These are phyloP conservation scores for Dalechampia spathulata DNA, from an alignment of 441 rosid species.

Conservation along the genomic window DNA sequence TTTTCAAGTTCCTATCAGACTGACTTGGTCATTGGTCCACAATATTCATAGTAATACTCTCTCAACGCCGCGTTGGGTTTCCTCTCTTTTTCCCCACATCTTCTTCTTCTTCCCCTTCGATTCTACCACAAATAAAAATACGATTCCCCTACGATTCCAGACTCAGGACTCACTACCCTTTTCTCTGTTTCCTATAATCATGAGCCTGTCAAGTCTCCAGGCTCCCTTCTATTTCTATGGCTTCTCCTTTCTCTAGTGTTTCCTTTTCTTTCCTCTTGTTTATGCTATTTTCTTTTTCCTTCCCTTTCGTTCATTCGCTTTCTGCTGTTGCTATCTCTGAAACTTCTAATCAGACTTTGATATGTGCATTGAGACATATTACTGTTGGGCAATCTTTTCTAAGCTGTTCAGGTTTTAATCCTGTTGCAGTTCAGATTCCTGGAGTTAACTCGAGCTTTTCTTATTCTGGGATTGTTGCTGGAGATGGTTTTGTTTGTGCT, in stretches of 20 bases:
- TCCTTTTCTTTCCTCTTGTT: not conserved
- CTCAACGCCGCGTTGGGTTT: no score
- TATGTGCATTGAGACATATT: slow-evolving; percentile 32
- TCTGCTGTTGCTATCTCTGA: slow-evolving; percentile 50
- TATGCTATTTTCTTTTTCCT: slow-evolving; percentile 2
- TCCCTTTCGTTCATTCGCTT: slow-evolving; percentile 25
- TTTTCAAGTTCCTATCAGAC: no score
- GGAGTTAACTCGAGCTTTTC: not conserved
- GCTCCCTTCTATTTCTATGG: not conserved
- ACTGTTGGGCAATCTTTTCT: slow-evolving; percentile 9
- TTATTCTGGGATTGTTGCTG: slow-evolving; percentile 42
- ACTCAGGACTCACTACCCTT: not conserved
- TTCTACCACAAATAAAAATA: not conserved
- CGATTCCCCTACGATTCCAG: slow-evolving; percentile 5
- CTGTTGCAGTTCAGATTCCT: slow-evolving; percentile 13
- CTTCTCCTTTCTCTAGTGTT: not conserved
- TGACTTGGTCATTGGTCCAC: no score
- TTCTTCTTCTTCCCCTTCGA: no score
- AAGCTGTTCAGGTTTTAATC: slow-evolving; percentile 37
- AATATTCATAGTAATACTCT: no score
- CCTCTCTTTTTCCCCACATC: no score
- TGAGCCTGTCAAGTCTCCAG: not conserved
- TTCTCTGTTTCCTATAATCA: not conserved
- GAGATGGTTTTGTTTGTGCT: slow-evolving; percentile 47
- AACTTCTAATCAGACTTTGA: slow-evolving; percentile 26